phyloP scores from a whole-genome alignment of 2,329 filamentous ascomycete genomes.

The Pseudocercospora fijiensis region DNA sequence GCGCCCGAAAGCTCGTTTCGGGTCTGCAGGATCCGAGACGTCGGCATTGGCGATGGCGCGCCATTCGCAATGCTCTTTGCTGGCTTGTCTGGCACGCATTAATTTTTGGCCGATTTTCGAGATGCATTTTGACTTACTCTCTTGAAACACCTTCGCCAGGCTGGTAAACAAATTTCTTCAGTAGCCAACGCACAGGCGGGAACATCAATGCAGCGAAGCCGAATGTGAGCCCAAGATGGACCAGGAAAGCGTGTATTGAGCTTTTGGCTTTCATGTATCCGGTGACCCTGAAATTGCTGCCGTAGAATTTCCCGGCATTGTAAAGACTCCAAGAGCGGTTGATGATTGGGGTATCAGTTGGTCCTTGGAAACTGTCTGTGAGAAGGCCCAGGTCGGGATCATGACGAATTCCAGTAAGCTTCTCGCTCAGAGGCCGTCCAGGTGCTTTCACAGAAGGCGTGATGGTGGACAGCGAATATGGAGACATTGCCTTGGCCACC shows the following conservation, averaged over 20 bases:
- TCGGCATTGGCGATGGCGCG: slow-evolving; percentile 65
- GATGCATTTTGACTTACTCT: slow-evolving; percentile 37
- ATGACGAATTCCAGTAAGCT: slow-evolving; percentile 53
- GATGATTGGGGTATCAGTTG: slow-evolving; percentile 57
- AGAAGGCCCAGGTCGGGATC: slow-evolving; percentile 59
- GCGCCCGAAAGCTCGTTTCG: slow-evolving; percentile 56
- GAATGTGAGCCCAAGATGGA: slow-evolving; percentile 52
- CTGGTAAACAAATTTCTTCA: slow-evolving; percentile 49
- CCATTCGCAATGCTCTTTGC: slow-evolving; percentile 62
- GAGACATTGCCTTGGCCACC: slow-evolving; percentile 49
- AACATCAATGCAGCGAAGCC: slow-evolving; percentile 50
- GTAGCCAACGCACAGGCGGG: slow-evolving; percentile 54
- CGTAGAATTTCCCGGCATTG: slow-evolving; percentile 54
- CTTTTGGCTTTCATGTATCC: slow-evolving; percentile 57
- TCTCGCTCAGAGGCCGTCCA: slow-evolving; percentile 39
- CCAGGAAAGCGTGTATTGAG: slow-evolving; percentile 47
- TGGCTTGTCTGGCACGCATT: slow-evolving; percentile 48
- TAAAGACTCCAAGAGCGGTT: slow-evolving; percentile 61
- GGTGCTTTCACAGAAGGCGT: slow-evolving; percentile 37
- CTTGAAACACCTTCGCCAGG: slow-evolving; percentile 52
- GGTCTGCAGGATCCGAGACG: slow-evolving; percentile 42
- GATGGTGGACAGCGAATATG: slow-evolving; percentile 53
- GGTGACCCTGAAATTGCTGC: slow-evolving; percentile 57
- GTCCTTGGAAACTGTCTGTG: slow-evolving; percentile 54
- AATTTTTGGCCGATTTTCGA: slow-evolving; percentile 2